Percentiles rank a stretch among this genome's conserved stretches.
phyloP scores from a whole-genome alignment of 2,329 filamentous ascomycete species.

The Monosporascus cannonballus region DNA sequence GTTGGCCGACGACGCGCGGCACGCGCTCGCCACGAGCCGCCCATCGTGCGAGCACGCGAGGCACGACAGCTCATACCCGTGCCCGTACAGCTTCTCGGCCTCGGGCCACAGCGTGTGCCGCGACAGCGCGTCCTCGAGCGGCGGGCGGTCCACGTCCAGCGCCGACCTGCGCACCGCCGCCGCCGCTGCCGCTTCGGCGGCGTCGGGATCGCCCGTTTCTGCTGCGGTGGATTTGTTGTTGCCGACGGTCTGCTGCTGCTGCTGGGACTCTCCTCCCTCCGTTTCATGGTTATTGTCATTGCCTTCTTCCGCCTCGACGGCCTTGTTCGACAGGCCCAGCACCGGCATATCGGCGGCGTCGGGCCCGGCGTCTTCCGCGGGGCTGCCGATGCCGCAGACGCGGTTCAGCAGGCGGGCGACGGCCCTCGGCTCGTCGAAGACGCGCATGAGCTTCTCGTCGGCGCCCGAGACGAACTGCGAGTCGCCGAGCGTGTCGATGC shows the following conservation, averaged over 20 bases:
- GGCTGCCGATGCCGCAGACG: slow-evolving; percentile 55
- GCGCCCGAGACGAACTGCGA: slow-evolving; percentile 87
- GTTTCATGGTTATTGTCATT: not conserved
- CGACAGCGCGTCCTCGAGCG: slow-evolving; percentile 82
- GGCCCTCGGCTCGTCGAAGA: slow-evolving; percentile 83
- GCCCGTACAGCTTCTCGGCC: slow-evolving; percentile 92
- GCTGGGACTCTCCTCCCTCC: too few relatives aligned
- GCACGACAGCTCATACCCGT: slow-evolving; percentile 93
- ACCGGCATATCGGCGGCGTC: slow-evolving; percentile 94
- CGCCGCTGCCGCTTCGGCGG: slow-evolving; percentile 24
- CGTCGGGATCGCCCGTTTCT: not conserved
- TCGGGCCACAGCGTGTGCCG: slow-evolving; percentile 94
- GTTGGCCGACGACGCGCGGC: slow-evolving; percentile 85
- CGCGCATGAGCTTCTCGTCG: slow-evolving; percentile 95
- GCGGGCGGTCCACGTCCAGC: slow-evolving; percentile 65
- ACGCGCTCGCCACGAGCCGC: slow-evolving; percentile 78
- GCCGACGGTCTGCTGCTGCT: too few relatives aligned
- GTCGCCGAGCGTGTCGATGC: slow-evolving; percentile 68
- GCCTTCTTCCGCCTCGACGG: slow-evolving; percentile 56
- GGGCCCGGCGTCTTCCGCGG: slow-evolving; percentile 44
- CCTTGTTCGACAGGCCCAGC: slow-evolving; percentile 92
- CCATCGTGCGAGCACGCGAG: slow-evolving; percentile 73
- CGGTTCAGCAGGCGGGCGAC: slow-evolving; percentile 68
- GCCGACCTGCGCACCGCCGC: slow-evolving; percentile 53
- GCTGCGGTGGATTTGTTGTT: not conserved